phyloP scores from a whole-genome alignment of 495 filamentous ascomycete species.

The Penicillium goetzii region DNA sequence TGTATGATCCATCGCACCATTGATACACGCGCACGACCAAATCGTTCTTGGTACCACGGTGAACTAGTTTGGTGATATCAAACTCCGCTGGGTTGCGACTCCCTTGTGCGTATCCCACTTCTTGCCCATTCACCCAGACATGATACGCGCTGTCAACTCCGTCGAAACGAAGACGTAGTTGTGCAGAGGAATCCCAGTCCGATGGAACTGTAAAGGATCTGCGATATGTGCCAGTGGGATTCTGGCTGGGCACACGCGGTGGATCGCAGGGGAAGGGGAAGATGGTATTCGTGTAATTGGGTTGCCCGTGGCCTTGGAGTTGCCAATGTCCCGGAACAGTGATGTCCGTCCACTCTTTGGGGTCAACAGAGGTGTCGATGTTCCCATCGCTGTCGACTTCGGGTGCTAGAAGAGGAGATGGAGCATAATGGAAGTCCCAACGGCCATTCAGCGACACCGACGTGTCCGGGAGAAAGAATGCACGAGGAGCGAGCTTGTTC shows the following conservation, averaged over 20 bases:
- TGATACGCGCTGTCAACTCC: slow-evolving; percentile 6
- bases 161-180: not conserved
- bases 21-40: slow-evolving; percentile 63
- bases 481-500: slow-evolving; percentile 1
- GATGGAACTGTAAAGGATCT: slow-evolving; percentile 54
- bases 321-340: slow-evolving; percentile 5
- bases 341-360: not conserved
- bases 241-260: slow-evolving; percentile 60
- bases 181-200: not conserved
- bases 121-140: not conserved
- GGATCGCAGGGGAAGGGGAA: slow-evolving; percentile 63
- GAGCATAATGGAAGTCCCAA: not conserved
- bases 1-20: slow-evolving; percentile 65
- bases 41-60: slow-evolving; percentile 41
- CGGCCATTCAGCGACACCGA: not conserved
- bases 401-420: not conserved
- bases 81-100: slow-evolving; percentile 4
- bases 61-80: not conserved
- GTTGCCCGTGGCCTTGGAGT: not conserved
- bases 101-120: not conserved
- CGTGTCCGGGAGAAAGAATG: slow-evolving; percentile 1
- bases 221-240: slow-evolving; percentile 66
- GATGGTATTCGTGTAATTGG: not conserved
- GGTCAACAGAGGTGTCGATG: not conserved
- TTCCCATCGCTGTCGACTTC: not conserved